phyloP scores from a whole-genome alignment of 2,329 filamentous ascomycete genomes.

The Seiridium unicorne region DNA sequence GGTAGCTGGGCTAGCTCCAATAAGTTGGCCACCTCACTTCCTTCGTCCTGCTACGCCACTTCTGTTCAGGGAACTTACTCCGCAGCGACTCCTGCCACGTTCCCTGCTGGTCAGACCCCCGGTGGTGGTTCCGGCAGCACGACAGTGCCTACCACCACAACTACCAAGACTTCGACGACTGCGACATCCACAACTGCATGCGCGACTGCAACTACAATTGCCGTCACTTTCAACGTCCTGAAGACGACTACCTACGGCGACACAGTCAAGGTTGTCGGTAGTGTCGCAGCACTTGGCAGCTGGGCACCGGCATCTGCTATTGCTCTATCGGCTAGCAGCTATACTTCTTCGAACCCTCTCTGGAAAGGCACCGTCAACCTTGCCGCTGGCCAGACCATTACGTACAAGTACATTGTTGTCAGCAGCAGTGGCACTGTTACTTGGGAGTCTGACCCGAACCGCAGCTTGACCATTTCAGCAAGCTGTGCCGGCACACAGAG shows the following conservation, averaged over 20 bases:
- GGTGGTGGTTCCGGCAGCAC: slow-evolving; percentile 24
- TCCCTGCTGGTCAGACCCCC: slow-evolving; percentile 49
- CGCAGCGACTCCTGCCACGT: slow-evolving; percentile 43
- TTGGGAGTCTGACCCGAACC: slow-evolving; percentile 65
- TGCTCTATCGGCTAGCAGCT: slow-evolving; percentile 55
- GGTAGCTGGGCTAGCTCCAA: slow-evolving; percentile 50
- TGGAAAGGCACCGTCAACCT: slow-evolving; percentile 60
- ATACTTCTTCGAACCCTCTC: slow-evolving; percentile 57
- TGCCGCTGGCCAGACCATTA: slow-evolving; percentile 50
- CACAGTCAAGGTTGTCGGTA: slow-evolving; percentile 64
- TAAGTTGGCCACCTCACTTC: slow-evolving; percentile 42
- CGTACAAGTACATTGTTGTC: slow-evolving; percentile 70
- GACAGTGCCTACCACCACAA: slow-evolving; percentile 27
- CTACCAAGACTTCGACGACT: slow-evolving; percentile 15
- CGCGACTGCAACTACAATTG: slow-evolving; percentile 41
- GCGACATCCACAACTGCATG: slow-evolving; percentile 31
- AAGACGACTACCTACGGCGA: slow-evolving; percentile 60
- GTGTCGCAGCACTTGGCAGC: slow-evolving; percentile 54
- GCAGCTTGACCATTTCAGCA: slow-evolving; percentile 32
- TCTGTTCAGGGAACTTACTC: slow-evolving; percentile 51
- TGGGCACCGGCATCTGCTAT: slow-evolving; percentile 59
- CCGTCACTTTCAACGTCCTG: slow-evolving; percentile 61
- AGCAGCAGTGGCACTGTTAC: slow-evolving; percentile 49
- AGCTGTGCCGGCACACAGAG: slow-evolving; percentile 27
- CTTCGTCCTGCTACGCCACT: slow-evolving; percentile 44